Evolutionary conservation across 768 basidiomycete species (phyloP).

Genomic region (Mycena epipterygia): DNA sequence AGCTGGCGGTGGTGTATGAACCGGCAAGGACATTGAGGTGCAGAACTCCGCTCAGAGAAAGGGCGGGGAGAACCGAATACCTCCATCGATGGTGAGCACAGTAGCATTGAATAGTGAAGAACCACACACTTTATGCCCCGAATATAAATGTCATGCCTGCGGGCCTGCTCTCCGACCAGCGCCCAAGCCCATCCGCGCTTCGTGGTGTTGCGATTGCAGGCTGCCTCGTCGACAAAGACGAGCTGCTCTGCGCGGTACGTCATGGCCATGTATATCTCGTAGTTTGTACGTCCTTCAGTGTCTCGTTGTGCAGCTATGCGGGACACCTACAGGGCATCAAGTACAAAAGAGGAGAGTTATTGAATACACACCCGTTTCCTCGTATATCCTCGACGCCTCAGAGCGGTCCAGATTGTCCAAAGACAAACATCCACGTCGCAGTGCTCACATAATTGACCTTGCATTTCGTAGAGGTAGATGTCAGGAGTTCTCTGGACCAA

Average conservation of each 20-base stretch:
- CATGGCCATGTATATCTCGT: neutral
- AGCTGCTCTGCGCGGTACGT: conserved; percentile 40
- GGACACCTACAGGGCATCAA: neutral
- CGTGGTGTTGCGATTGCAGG: neutral
- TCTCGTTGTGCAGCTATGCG: neutral
- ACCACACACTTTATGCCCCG: neutral
- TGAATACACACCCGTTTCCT: conserved; percentile 32
- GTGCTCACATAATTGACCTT: neutral
- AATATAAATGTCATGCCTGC: neutral
- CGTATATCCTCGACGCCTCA: conserved; percentile 36
- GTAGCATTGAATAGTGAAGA: neutral
- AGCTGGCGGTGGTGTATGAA: conserved; percentile 40
- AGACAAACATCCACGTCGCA: conserved; percentile 25
- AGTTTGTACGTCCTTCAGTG: neutral
- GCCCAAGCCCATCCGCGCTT: neutral
- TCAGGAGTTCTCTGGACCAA: conserved; percentile 40
- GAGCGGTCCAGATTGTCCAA: conserved; percentile 32
- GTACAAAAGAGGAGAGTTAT: neutral
- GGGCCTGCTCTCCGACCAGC: neutral
- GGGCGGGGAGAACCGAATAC: neutral
- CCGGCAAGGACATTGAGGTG: conserved; percentile 39
- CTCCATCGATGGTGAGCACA: neutral
- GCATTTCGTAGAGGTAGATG: conserved; percentile 39
- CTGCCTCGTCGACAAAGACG: neutral
- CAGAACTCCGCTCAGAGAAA: conserved; percentile 35